phyloP scores from a whole-genome alignment of 2,329 filamentous ascomycete genomes.

The Cladobotryum mycophilum region DNA sequence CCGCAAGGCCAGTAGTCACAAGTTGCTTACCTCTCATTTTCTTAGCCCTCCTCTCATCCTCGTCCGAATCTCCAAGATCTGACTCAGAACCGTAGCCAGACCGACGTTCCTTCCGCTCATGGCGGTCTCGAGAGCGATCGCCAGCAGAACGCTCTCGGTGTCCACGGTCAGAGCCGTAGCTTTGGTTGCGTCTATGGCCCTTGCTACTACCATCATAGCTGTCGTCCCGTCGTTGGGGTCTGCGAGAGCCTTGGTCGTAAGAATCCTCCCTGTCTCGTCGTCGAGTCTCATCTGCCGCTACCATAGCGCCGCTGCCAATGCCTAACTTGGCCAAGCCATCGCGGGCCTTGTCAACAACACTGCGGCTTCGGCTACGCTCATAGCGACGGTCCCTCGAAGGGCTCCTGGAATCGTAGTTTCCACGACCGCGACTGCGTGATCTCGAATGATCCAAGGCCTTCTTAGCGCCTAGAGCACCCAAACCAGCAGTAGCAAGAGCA shows the following conservation, averaged over 20 bases:
- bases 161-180: constrained; percentile 42
- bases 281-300: constrained; percentile 31
- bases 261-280: constrained; percentile 41
- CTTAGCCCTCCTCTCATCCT: constrained; percentile 47
- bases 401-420: constrained; percentile 37
- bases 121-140: constrained; percentile 22
- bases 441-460: constrained; percentile 53
- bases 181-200: constrained; percentile 30
- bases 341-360: constrained; percentile 57
- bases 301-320: constrained; percentile 43
- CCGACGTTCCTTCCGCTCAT: constrained; percentile 20
- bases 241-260: constrained; percentile 35
- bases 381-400: constrained; percentile 41
- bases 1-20: constrained; percentile 49
- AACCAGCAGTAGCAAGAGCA: constrained; percentile 55
- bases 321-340: constrained; percentile 57
- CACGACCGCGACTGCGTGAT: constrained; percentile 38
- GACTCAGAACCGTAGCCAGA: constrained; percentile 46
- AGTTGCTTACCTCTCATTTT: constrained; percentile 59
- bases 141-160: constrained; percentile 36
- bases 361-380: constrained; percentile 52
- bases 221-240: constrained; percentile 27
- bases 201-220: constrained; percentile 42
- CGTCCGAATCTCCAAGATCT: constrained; percentile 52
- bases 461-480: constrained; percentile 56